Evolutionary conservation across 805 yeast species (phyloP).

Genomic region (Metschnikowia cerradonensis): DNA sequence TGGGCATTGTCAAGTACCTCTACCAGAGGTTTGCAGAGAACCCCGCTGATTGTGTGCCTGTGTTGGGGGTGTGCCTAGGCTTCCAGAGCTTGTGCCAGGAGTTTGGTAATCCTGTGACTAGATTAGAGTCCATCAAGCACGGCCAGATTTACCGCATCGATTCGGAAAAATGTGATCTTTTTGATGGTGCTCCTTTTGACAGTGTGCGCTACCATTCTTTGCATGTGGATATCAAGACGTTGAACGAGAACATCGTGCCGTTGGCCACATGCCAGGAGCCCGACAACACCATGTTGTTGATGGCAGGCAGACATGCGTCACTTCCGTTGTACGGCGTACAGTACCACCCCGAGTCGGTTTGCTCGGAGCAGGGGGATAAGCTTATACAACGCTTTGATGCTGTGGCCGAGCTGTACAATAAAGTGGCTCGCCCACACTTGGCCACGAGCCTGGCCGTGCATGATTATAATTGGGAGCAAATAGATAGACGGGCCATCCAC

Average conservation of each 20-base stretch:
- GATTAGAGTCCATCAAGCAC: constrained; percentile 63
- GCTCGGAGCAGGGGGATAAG: constrained; percentile 63
- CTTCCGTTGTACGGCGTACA: constrained; percentile 90
- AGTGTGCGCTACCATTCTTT: constrained; percentile 91
- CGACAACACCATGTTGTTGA: constrained; percentile 36
- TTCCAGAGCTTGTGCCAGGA: constrained; percentile 75
- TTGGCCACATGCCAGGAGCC: constrained; percentile 53
- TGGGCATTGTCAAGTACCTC: constrained; percentile 71
- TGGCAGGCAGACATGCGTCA: constrained; percentile 68
- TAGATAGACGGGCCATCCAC: constrained; percentile 19
- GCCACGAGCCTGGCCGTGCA: background rate
- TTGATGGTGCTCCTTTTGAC: constrained; percentile 36
- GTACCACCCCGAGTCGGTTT: constrained; percentile 94
- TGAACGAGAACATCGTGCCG: constrained; percentile 43
- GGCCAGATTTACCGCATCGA: constrained; percentile 71
- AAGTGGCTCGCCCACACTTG: constrained; percentile 15
- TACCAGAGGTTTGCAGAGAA: constrained; percentile 20
- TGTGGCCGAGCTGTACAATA: constrained; percentile 38
- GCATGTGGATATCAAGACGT: constrained; percentile 39
- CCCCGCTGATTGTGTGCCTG: constrained; percentile 42
- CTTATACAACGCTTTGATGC: constrained; percentile 62
- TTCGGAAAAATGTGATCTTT: constrained; percentile 35
- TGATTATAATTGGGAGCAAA: background rate
- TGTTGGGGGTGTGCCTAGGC: constrained; percentile 90
- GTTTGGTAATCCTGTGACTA: constrained; percentile 53